Percentiles rank a stretch among this genome's conserved stretches.
phyloP scores from a whole-genome alignment of 176 grass and related monocot species.

The Bolboschoenus planiculmis region DNA sequence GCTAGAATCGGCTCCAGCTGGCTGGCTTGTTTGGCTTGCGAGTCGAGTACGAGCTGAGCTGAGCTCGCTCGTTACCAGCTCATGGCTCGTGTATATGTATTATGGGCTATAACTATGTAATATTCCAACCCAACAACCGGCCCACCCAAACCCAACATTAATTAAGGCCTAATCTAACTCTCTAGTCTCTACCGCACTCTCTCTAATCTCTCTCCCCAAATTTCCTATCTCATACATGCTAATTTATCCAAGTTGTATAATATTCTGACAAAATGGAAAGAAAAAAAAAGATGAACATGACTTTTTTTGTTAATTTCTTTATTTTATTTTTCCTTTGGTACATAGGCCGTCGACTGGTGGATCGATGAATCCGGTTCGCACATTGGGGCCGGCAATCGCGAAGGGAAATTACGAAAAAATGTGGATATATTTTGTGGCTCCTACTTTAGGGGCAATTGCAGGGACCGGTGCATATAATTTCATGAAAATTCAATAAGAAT shows the following conservation, averaged over 20 bases:
- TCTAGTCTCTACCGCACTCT: no score
- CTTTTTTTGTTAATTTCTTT: not conserved
- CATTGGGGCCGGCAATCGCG: constrained; percentile 32
- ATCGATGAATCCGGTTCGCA: constrained; percentile 28
- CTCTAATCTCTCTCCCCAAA: no score
- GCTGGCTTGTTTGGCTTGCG: no score
- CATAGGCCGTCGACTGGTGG: constrained; percentile 28
- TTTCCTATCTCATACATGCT: no score
- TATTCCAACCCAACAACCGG: no score
- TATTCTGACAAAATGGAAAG: not conserved
- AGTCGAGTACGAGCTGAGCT: no score
- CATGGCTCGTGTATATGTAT: no score
- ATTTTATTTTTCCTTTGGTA: not conserved
- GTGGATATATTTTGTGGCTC: constrained; percentile 27
- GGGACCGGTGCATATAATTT: constrained; percentile 21
- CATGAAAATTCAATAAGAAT: constrained; percentile 11
- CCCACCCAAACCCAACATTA: no score
- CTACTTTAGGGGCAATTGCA: constrained; percentile 21
- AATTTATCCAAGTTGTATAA: not conserved
- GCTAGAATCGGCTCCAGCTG: no score
- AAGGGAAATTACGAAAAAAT: constrained; percentile 19
- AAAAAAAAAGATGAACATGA: not conserved
- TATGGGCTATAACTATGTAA: no score
- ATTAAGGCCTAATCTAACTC: no score
- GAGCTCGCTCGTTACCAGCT: no score